These are phyloP conservation scores for Neofusicoccum kwambonambiense DNA, from an alignment of 2,329 filamentous ascomycete genomes.

Conservation along the genomic window DNA sequence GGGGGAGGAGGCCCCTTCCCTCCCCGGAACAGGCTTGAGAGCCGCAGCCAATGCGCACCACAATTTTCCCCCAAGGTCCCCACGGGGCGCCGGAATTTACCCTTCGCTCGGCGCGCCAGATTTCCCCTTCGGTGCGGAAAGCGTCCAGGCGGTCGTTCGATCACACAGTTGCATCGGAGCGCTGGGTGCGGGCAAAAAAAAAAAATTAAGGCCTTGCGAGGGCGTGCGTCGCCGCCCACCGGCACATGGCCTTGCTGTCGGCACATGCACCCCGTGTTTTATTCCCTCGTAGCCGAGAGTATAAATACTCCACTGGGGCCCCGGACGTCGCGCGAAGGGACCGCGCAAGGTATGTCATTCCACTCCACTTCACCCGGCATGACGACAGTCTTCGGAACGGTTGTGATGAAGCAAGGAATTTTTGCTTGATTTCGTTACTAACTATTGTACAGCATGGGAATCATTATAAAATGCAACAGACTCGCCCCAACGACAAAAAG, in stretches of 20 bases:
- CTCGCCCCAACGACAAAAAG: neutral
- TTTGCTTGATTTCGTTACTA: neutral
- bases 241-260: neutral
- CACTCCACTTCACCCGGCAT: neutral
- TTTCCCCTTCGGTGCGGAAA: neutral
- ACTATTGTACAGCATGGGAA: constrained; percentile 14
- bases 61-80: neutral
- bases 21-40: constrained; percentile 5
- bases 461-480: neutral
- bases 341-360: neutral
- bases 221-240: neutral
- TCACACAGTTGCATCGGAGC: no score
- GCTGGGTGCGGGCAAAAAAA: no score
- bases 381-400: neutral
- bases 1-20: no score
- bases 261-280: neutral
- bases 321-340: neutral
- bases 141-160: no score
- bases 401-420: neutral
- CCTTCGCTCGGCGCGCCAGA: neutral
- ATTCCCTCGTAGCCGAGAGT: neutral
- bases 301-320: constrained; percentile 4
- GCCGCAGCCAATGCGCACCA: neutral
- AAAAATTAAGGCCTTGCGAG: no score
- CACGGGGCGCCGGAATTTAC: constrained; percentile 15